Conservation (phyloP, 1,284 basidiomycete genomes). For the Pseudozyma pruni region DNA sequence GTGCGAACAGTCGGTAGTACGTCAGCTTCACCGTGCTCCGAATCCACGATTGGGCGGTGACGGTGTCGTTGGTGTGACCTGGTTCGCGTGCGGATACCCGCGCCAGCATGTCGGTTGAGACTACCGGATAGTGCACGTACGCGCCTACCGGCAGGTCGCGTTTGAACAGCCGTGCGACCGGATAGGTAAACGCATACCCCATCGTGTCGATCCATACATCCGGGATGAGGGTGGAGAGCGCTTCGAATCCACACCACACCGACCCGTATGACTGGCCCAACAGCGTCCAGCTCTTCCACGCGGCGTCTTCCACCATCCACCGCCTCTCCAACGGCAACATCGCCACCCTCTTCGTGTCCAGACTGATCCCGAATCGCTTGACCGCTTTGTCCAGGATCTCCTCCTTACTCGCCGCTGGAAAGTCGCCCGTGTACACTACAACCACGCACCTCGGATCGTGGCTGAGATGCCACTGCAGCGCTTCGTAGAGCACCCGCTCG, state of each 20-base stretch:
- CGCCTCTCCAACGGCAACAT: slow-evolving; percentile 83
- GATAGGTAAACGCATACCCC: slow-evolving; percentile 96
- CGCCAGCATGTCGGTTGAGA: slow-evolving; percentile 88
- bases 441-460: slow-evolving; percentile 78
- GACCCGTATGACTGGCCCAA: slow-evolving; percentile 90
- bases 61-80: slow-evolving; percentile 76
- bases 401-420: slow-evolving; percentile 73
- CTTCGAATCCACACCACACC: slow-evolving; percentile 83
- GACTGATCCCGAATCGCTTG: slow-evolving; percentile 81
- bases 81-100: slow-evolving; percentile 75
- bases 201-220: slow-evolving; percentile 96
- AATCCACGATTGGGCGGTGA: slow-evolving; percentile 73
- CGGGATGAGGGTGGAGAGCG: slow-evolving; percentile 77
- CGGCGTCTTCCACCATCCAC: slow-evolving; percentile 79
- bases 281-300: slow-evolving; percentile 89
- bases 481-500: slow-evolving; percentile 94
- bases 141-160: slow-evolving; percentile 80
- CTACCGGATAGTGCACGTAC: slow-evolving; percentile 96
- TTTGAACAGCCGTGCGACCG: slow-evolving; percentile 75
- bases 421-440: slow-evolving; percentile 84
- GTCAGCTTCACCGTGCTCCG: slow-evolving; percentile 78
- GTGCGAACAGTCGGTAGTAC: slow-evolving; percentile 91
- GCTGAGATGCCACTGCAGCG: slow-evolving; percentile 81
- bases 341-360: slow-evolving; percentile 76
- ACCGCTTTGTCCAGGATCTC: slow-evolving; percentile 74